Base-by-base conservation (phyloP, 352 stramenopile genomes). In the Phytophthora idaei region DNA sequence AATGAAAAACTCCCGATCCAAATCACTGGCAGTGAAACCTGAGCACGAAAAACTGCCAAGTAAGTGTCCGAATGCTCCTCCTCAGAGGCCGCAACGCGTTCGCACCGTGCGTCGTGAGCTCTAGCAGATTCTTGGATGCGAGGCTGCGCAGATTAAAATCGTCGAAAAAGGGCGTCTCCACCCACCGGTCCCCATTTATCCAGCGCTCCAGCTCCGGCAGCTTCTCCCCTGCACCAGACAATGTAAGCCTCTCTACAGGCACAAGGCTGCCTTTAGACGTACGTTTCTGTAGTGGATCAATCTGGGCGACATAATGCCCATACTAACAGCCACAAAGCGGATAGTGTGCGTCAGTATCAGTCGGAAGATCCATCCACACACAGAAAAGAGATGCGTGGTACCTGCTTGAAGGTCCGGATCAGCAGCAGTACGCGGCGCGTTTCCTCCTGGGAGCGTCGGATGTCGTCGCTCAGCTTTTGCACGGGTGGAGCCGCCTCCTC, bases 1-100 rank as follows among this genome's bases (percentile, higher is more conserved):
- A 39, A 98, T 94, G 69, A 98, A 97, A 56, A 98, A 96, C 69
- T 93, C 86, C 29, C 90, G 85, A 64, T 98, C 91, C 48, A 98
- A 76, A 57, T 98, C 95, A 25, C 67, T 86, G 12, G 80, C 72
- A 14, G 85, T 96, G 76, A 98, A 98, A 34, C 94, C 93, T 90
- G 82, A 17, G 11, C 32, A 56, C 29, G 27, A 4, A 45, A 29
- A 48, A 57, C 11, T 1, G 53, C 39, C 14, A 5, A 1, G 41
- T 74, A 15, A 70, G 53, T 61, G 9, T n/a, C 7, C 46, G 6
- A 45, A 31, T 42, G 17, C 15, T 45, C 2, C 0, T 9, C 25
- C 10, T 28, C n/a, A 34, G 5, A 54, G 27, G 4, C n/a, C n/a
- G 31, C 34, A 47, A 58, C 70, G 46, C 5, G 17, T 27, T 28